These are phyloP conservation scores for Populus hybrid DNA, from an alignment of 441 rosid species.

Conservation along the genomic window DNA sequence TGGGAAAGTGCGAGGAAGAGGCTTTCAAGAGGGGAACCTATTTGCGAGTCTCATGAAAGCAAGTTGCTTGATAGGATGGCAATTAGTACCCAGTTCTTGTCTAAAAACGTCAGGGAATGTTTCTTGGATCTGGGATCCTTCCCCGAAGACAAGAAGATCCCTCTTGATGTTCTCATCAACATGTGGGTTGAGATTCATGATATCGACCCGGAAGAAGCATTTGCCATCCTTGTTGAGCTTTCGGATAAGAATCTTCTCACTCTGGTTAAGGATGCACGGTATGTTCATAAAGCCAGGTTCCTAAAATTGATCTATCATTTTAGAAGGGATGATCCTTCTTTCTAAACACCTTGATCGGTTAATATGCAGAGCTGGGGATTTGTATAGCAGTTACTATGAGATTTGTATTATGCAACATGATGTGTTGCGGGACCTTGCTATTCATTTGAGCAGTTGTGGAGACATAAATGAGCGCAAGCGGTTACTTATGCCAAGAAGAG, in stretches of 20 bases:
- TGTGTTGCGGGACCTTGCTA: constrained; percentile 76
- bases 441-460: constrained; percentile 53
- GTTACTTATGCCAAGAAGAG: constrained; percentile 74
- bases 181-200: constrained; percentile 75
- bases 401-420: constrained; percentile 73
- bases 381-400: constrained; percentile 63
- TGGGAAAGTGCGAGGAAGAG: constrained; percentile 65
- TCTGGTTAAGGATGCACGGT: constrained; percentile 75
- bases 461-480: constrained; percentile 45
- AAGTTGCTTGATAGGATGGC: constrained; percentile 62
- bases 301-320: background rate
- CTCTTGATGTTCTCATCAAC: constrained; percentile 72
- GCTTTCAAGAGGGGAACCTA: constrained; percentile 64
- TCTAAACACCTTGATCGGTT: constrained; percentile 14
- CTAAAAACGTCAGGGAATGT: constrained; percentile 63
- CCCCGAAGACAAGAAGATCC: constrained; percentile 84
- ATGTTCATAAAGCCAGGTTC: constrained; percentile 4
- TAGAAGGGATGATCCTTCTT: background rate
- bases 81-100: too few species aligned
- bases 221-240: constrained; percentile 62
- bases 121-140: constrained; percentile 85
- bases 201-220: constrained; percentile 53
- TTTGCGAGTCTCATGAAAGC: constrained; percentile 59
- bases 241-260: constrained; percentile 70
- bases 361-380: constrained; percentile 57